phyloP scores from a whole-genome alignment of 495 filamentous ascomycete species.

The Tricharina praecox region DNA sequence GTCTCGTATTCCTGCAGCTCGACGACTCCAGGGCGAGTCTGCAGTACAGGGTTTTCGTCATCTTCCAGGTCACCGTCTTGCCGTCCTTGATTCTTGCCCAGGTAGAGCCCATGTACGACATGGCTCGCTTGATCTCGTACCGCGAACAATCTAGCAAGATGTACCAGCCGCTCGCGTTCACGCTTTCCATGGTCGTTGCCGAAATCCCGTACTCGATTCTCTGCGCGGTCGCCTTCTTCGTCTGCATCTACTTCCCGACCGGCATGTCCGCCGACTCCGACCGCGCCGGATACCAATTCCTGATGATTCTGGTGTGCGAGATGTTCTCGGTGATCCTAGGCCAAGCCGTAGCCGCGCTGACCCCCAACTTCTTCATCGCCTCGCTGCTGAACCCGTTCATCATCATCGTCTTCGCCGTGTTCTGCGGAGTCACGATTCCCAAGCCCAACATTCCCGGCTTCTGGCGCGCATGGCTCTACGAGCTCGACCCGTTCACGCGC shows the following conservation, averaged over 20 bases:
- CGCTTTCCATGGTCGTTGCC: conserved; percentile 50
- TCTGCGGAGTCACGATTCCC: conserved; percentile 72
- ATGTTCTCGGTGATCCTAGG: conserved; percentile 58
- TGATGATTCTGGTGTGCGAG: conserved; percentile 55
- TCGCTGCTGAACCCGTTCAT: conserved; percentile 60
- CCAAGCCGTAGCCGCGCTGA: conserved; percentile 50
- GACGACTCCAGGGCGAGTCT: conserved; percentile 49
- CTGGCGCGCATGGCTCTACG: conserved; percentile 60
- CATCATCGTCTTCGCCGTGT: conserved; percentile 61
- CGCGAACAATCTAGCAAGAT: conserved; percentile 64
- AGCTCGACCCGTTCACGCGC: conserved; percentile 70
- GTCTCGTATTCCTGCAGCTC: conserved; percentile 53
- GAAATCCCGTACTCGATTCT: conserved; percentile 62
- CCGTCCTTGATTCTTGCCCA: conserved; percentile 61
- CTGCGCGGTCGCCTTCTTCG: conserved; percentile 56
- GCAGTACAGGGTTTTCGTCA: conserved; percentile 66
- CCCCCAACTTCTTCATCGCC: conserved; percentile 53
- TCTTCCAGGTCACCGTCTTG: conserved; percentile 65
- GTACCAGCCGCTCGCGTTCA: conserved; percentile 57
- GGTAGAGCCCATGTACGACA: conserved; percentile 59
- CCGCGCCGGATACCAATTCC: conserved; percentile 59
- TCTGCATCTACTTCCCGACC: conserved; percentile 59
- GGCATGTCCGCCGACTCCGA: conserved; percentile 38
- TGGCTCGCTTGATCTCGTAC: conserved; percentile 53
- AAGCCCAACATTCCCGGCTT: conserved; percentile 56